Evolutionary conservation across 2,329 filamentous ascomycete species (phyloP), one percentile per base, ranked within the genome.

Genomic region (Pseudogymnoascus sp.): DNA sequence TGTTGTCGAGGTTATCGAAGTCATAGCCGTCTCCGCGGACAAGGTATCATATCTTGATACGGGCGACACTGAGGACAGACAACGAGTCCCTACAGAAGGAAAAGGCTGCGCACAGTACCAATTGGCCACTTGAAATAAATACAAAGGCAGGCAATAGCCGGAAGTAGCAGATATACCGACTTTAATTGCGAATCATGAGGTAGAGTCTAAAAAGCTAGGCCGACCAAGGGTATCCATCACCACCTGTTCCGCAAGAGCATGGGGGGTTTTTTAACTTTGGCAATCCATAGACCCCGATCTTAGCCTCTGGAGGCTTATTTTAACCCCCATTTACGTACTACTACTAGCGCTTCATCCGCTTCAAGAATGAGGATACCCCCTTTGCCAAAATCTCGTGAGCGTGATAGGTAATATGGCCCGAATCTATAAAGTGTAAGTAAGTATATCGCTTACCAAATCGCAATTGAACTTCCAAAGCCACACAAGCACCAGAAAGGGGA

Each of bases 391-490:
- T 69, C 59, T 72, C 66, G 69, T 80, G 78, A 1, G 75, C 71
- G 42, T 73, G 70, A 58, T 71, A 78, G 1, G 75, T 78, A 67
- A 79, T 70, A 73, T 81, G 79, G 0, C 78, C 78, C 5, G 73
- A 52, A 52, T 52, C 45, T 52, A 52, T 16, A 6, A 19, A 30
- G 8, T 2, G 30, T 33, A 33, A 52, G 45, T 23, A 52, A 52
- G 45, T 23, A 52, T 19, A 11, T 30, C 3, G 22, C n/a, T 8
- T 28, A 16, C 3, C 25, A 30, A 30, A 5, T 5, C 14, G 30
- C 5, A n/a, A 5, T 16, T 9, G 3, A 30, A 4, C 14, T 28
- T 52, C 23, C 14, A 52, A 41, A 19, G 8, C 16, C 8, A 3
- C 2, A 3, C 38, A 11, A 41, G 16, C 38, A 28, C 30, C 12